Conservation (phyloP, 2,329 filamentous ascomycete species). For the Cadophora sp. region DNA sequence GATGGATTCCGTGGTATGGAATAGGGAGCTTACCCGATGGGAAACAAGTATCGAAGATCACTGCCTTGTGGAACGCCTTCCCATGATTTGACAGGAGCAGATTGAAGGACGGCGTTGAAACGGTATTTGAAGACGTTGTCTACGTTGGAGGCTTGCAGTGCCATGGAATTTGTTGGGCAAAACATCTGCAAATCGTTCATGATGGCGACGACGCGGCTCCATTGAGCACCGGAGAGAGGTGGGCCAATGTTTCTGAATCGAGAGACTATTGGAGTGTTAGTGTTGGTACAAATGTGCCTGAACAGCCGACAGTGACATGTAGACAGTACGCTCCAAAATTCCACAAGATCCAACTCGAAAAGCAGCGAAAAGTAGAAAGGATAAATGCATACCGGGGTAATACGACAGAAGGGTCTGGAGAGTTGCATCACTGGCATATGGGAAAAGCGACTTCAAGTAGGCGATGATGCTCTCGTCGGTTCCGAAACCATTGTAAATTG, state of each 20-base stretch:
- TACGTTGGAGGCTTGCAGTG: slow-evolving; percentile 20
- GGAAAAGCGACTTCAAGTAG: slow-evolving; percentile 12
- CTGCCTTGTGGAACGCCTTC: slow-evolving; percentile 23
- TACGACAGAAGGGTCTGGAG: slow-evolving; percentile 17
- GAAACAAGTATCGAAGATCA: slow-evolving; percentile 27
- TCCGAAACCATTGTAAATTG: slow-evolving; percentile 16
- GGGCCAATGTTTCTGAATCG: slow-evolving; percentile 26
- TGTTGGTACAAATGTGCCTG: neutral
- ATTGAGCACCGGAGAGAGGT: slow-evolving; percentile 25
- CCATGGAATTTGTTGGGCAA: slow-evolving; percentile 22
- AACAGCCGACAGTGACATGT: neutral
- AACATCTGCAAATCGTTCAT: slow-evolving; percentile 29
- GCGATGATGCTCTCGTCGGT: slow-evolving; percentile 17
- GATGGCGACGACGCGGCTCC: slow-evolving; percentile 27
- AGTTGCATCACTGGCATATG: slow-evolving; percentile 14
- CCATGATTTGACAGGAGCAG: slow-evolving; percentile 3
- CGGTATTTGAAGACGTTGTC: slow-evolving; percentile 26
- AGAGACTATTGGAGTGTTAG: neutral
- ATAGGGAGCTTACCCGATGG: neutral
- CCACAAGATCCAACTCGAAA: neutral
- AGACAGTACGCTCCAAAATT: neutral
- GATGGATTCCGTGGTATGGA: slow-evolving; percentile 1
- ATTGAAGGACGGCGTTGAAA: slow-evolving; percentile 27
- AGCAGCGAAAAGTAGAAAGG: neutral
- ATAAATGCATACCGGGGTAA: slow-evolving; percentile 18